Percentiles rank a stretch among this genome's conserved stretches.
phyloP scores from a whole-genome alignment of 176 grass and related monocot species.

The Pontederia crassipes region DNA sequence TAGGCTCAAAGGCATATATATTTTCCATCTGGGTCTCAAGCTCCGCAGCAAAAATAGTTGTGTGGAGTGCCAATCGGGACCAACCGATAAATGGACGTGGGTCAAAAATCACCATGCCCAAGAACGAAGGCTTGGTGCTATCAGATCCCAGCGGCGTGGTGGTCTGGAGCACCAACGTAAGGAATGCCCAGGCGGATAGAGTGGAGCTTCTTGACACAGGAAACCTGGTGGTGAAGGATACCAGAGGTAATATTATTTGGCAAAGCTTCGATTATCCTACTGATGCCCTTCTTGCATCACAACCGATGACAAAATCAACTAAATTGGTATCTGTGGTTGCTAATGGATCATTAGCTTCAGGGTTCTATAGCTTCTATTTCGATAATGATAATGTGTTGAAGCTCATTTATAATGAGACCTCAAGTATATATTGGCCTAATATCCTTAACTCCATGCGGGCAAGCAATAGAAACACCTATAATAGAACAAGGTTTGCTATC shows the following conservation, averaged over 20 bases:
- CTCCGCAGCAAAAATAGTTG: constrained; percentile 11
- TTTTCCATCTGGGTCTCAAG: constrained; percentile 48
- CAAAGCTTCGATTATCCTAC: constrained; percentile 42
- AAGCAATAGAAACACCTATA: constrained; percentile 15
- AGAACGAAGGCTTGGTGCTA: constrained; percentile 10
- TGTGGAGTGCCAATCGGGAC: constrained; percentile 55
- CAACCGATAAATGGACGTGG: constrained; percentile 38
- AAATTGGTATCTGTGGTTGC: constrained; percentile 26
- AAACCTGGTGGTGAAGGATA: constrained; percentile 28
- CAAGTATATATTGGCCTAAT: constrained; percentile 41
- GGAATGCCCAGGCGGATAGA: background rate
- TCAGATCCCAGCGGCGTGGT: constrained; percentile 21
- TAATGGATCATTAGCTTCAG: constrained; percentile 30
- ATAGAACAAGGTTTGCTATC: constrained; percentile 23
- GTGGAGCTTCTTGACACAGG: constrained; percentile 22
- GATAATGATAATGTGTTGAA: constrained; percentile 28
- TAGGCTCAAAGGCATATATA: constrained; percentile 43
- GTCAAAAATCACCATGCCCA: constrained; percentile 22
- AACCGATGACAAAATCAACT: constrained; percentile 30
- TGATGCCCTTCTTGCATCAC: constrained; percentile 31
- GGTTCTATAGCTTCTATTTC: constrained; percentile 36
- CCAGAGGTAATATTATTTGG: constrained; percentile 7
- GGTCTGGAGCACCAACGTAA: constrained; percentile 34
- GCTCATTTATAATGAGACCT: constrained; percentile 34
- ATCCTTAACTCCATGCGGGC: background rate